Evolutionary conservation across 805 yeast genomes (phyloP).

Genomic region (Cyberlindnera nakhonratchasimensis): DNA sequence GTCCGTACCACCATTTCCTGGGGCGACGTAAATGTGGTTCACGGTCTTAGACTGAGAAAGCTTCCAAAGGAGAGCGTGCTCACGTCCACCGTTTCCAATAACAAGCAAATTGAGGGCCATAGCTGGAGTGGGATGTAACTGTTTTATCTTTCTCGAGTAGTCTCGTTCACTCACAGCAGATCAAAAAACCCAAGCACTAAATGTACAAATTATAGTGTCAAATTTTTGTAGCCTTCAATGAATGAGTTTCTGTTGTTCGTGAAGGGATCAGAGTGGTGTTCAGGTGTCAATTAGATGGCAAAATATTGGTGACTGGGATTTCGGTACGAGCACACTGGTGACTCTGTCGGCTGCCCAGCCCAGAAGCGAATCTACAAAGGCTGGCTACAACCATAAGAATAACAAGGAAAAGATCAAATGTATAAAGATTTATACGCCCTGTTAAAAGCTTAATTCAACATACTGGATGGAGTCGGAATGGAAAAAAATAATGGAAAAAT

Average conservation of each 20-base stretch:
- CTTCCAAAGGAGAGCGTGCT: conserved; percentile 94
- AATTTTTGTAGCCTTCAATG: too few species aligned
- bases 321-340: background rate
- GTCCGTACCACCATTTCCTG: conserved; percentile 94
- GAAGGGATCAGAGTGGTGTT: conserved; percentile 7
- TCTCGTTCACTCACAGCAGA: too few species aligned
- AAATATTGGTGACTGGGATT: conserved; percentile 2
- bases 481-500: conserved; percentile 5
- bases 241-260: too few species aligned
- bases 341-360: background rate
- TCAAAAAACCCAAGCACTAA: too few species aligned
- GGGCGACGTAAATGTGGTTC: conserved; percentile 78
- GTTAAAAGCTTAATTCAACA: conserved; percentile 3
- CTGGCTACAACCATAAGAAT: too few species aligned
- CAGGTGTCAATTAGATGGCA: conserved; percentile 5
- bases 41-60: conserved; percentile 75
- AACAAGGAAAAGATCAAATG: background rate
- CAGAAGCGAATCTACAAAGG: too few species aligned
- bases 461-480: conserved; percentile 8
- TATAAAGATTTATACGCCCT: background rate
- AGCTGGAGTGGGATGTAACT: background rate
- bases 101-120: conserved; percentile 63
- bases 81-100: conserved; percentile 98
- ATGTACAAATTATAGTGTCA: too few species aligned
- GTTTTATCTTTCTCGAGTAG: too few species aligned